Percentiles rank a stretch among this genome's conserved stretches.
phyloP scores from a whole-genome alignment of 148 eudicot genomes.

The Pouteria glomerata region DNA sequence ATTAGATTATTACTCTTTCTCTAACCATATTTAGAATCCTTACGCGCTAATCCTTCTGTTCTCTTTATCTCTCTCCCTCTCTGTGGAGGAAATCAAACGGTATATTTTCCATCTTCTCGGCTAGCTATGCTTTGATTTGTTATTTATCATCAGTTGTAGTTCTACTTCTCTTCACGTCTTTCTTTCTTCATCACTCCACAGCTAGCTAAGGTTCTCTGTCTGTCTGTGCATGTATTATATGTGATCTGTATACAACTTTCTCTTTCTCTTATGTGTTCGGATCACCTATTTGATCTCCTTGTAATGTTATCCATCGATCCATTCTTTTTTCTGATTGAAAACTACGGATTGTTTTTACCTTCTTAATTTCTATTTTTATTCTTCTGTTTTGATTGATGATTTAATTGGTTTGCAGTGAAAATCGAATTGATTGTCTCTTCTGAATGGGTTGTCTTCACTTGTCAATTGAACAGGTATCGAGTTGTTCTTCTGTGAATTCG shows the following conservation, averaged over 20 bases:
- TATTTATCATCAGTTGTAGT: background rate
- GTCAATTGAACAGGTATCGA: background rate
- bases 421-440: constrained; percentile 1
- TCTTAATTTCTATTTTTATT: background rate
- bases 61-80: background rate
- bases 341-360: background rate
- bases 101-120: too few species aligned
- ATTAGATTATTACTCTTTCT: background rate
- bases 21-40: too few species aligned
- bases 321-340: background rate
- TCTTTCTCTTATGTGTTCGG: background rate
- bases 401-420: constrained; percentile 14
- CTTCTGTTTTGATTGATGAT: too few species aligned
- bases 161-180: too few species aligned
- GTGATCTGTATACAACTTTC: background rate
- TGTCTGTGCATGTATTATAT: too few species aligned
- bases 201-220: too few species aligned
- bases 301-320: background rate
- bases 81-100: too few species aligned
- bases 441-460: background rate
- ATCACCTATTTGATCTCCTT: background rate
- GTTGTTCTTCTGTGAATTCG: too few species aligned
- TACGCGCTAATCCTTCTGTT: background rate
- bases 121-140: background rate
- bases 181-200: constrained; percentile 4